Conservation (phyloP, 2,329 filamentous ascomycete genomes). For the Colletotrichum sp. region DNA sequence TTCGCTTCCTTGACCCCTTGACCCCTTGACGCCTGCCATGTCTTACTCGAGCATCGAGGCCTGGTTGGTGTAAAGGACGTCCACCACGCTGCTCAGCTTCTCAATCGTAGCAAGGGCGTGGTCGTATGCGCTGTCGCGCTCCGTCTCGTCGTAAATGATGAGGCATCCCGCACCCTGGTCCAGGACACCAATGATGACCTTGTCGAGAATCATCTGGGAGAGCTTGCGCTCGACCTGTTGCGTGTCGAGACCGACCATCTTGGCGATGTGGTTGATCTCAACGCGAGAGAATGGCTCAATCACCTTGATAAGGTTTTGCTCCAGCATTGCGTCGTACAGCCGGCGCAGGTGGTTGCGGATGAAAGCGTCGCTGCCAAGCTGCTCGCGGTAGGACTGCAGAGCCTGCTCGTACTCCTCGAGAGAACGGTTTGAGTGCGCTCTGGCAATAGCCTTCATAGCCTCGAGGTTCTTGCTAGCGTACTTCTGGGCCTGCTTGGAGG, state of each 20-base stretch:
- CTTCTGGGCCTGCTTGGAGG: slow-evolving; percentile 94
- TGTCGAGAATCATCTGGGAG: slow-evolving; percentile 99
- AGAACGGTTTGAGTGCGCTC: slow-evolving; percentile 92
- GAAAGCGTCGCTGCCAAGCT: slow-evolving; percentile 93
- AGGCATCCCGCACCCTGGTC: slow-evolving; percentile 98
- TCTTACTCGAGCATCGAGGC: slow-evolving; percentile 88
- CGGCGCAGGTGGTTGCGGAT: slow-evolving; percentile 96
- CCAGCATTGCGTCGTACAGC: slow-evolving; percentile 97
- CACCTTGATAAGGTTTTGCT: slow-evolving; percentile 99
- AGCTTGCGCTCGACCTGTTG: slow-evolving; percentile 98
- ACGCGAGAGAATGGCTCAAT: slow-evolving; percentile 98
- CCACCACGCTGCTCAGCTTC: slow-evolving; percentile 96
- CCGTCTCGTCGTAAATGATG: slow-evolving; percentile 95
- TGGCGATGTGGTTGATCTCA: slow-evolving; percentile 94
- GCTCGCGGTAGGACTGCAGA: slow-evolving; percentile 86
- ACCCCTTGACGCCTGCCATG: slow-evolving; percentile 9
- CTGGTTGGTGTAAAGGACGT: slow-evolving; percentile 97
- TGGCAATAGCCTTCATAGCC: slow-evolving; percentile 98
- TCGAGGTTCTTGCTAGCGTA: slow-evolving; percentile 96
- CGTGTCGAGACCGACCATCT: slow-evolving; percentile 96
- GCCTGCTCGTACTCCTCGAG: slow-evolving; percentile 97
- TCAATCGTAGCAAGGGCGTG: slow-evolving; percentile 93
- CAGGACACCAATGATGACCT: slow-evolving; percentile 96
- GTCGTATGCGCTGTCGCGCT: slow-evolving; percentile 92
- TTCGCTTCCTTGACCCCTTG: slow-evolving; percentile 7